Conservation (phyloP, 495 filamentous ascomycete species). For the Hypoxylon subgilvum region DNA sequence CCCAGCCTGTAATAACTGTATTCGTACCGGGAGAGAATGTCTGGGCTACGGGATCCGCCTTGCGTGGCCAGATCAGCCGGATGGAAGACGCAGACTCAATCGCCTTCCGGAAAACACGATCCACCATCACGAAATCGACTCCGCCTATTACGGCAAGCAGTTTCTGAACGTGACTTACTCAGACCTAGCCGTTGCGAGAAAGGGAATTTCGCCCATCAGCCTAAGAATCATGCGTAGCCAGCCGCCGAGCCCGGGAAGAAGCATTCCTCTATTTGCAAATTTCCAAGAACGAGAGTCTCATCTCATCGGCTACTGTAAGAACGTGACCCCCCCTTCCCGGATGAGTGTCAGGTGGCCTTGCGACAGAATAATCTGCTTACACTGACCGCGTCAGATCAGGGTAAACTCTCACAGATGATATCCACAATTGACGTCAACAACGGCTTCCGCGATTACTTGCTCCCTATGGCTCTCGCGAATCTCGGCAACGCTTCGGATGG, state of each 20-base stretch:
- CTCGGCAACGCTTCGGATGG: constrained; percentile 38
- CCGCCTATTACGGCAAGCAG: constrained; percentile 39
- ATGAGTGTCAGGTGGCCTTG: neutral
- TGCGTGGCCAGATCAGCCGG: constrained; percentile 46
- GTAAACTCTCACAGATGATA: constrained; percentile 44
- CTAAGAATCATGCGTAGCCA: constrained; percentile 29
- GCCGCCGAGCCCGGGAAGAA: constrained; percentile 33
- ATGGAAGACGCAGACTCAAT: constrained; percentile 42
- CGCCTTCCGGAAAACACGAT: constrained; percentile 38
- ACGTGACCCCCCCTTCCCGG: neutral
- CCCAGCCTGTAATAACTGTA: constrained; percentile 49
- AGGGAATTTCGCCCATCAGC: constrained; percentile 37
- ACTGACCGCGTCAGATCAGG: constrained; percentile 32
- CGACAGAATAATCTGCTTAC: constrained; percentile 7
- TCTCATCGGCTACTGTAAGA: constrained; percentile 43
- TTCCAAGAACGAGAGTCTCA: constrained; percentile 39
- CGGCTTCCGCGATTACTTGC: constrained; percentile 43
- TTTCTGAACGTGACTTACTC: constrained; percentile 42
- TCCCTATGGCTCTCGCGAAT: constrained; percentile 43
- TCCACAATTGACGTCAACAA: constrained; percentile 45
- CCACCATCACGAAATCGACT: constrained; percentile 37
- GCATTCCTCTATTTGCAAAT: constrained; percentile 33
- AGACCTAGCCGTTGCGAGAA: constrained; percentile 38
- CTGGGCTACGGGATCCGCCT: constrained; percentile 48
- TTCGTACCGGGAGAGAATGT: constrained; percentile 45